Conservation (phyloP, 495 filamentous ascomycete genomes). For the Annulohypoxylon bovei region DNA sequence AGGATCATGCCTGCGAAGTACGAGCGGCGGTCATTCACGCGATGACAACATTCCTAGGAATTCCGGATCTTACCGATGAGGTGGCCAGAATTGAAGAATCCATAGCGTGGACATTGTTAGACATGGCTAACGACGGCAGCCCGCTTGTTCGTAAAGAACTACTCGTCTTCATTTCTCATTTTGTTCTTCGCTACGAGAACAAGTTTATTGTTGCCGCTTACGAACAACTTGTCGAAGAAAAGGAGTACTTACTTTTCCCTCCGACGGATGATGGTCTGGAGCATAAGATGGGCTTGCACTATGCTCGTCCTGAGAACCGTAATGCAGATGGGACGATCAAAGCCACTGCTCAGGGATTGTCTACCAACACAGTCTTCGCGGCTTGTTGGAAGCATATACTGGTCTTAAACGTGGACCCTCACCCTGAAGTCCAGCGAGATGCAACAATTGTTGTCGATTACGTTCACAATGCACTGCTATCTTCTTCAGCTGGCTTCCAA, state of each 20-base stretch:
- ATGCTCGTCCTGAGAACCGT: constrained; percentile 60
- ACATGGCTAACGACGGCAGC: constrained; percentile 90
- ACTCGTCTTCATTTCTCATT: constrained; percentile 90
- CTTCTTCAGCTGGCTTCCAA: constrained; percentile 75
- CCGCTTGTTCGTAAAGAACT: constrained; percentile 93
- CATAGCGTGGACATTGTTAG: constrained; percentile 82
- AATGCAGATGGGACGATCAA: constrained; percentile 61
- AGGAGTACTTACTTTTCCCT: constrained; percentile 66
- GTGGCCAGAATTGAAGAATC: constrained; percentile 89
- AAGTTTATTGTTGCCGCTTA: constrained; percentile 93
- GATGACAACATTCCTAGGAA: constrained; percentile 91
- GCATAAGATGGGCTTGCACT: constrained; percentile 65
- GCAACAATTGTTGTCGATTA: constrained; percentile 84
- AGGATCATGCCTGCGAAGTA: constrained; percentile 94
- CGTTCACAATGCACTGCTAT: constrained; percentile 77
- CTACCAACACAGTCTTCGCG: constrained; percentile 87
- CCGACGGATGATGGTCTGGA: constrained; percentile 63
- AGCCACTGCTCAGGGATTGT: constrained; percentile 64
- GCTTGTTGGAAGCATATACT: constrained; percentile 94
- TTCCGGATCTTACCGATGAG: constrained; percentile 90
- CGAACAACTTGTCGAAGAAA: constrained; percentile 89
- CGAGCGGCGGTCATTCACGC: constrained; percentile 92
- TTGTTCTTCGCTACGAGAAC: constrained; percentile 88
- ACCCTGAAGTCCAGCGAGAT: constrained; percentile 89
- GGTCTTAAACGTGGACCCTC: constrained; percentile 90